Conservation (phyloP, 768 basidiomycete genomes). For the Cystofilobasidium ferigula region DNA sequence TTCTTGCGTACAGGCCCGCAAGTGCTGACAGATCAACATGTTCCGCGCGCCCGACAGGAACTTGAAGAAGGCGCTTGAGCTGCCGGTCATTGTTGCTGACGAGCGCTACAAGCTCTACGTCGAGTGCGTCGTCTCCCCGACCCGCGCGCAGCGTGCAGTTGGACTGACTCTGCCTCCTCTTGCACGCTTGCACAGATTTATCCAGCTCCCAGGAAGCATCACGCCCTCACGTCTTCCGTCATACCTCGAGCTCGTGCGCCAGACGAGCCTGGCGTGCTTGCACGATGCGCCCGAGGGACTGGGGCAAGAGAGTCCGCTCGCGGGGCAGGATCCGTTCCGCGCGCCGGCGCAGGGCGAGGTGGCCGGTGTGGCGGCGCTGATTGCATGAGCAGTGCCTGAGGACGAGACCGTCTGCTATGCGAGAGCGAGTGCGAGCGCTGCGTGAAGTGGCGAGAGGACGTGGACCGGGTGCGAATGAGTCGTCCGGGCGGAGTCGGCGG, state of each 20-base stretch:
- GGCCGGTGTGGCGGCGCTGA: too few species aligned
- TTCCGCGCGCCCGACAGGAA: constrained; percentile 45
- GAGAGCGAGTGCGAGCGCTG: too few species aligned
- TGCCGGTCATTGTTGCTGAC: constrained; percentile 78
- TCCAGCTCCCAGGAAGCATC: not conserved
- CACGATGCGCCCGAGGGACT: not conserved
- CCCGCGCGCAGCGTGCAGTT: not conserved
- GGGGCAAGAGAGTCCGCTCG: not conserved
- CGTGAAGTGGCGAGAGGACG: too few species aligned
- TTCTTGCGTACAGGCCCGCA: not conserved
- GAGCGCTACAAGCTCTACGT: constrained; percentile 74
- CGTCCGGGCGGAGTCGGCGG: too few species aligned
- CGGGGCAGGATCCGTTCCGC: not conserved
- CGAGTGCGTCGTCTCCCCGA: constrained; percentile 52
- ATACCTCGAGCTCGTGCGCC: constrained; percentile 21
- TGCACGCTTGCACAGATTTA: not conserved
- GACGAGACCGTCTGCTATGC: too few species aligned
- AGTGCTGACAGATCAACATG: not conserved
- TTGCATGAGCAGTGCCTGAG: too few species aligned
- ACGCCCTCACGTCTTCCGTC: constrained; percentile 12
- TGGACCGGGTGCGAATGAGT: too few species aligned
- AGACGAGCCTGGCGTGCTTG: constrained; percentile 1
- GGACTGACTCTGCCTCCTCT: not conserved
- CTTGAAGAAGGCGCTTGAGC: constrained; percentile 58
- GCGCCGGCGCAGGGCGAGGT: too few species aligned